phyloP scores from a whole-genome alignment of 192 early-diverging fungal genomes.

The Thamnidium elegans region DNA sequence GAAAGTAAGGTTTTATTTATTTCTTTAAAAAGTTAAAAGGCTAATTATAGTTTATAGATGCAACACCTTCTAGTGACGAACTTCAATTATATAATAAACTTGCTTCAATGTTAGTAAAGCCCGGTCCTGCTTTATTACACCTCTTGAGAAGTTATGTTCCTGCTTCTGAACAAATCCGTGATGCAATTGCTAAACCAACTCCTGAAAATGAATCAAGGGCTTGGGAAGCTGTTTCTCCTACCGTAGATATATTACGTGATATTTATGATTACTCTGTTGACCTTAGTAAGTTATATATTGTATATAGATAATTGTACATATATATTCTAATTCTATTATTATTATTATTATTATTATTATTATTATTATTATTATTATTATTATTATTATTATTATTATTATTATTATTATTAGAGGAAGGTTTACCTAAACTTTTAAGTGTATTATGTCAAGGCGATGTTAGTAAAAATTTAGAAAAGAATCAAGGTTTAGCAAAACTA shows the following conservation, averaged over 20 bases:
- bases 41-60: constrained; percentile 34
- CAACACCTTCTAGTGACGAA: constrained; percentile 64
- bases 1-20: constrained; percentile 47
- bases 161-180: constrained; percentile 71
- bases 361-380: constrained; percentile 5
- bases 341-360: background rate
- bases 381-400: background rate
- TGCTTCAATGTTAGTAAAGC: constrained; percentile 48
- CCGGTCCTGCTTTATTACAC: constrained; percentile 51
- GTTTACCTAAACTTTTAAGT: constrained; percentile 62
- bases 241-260: constrained; percentile 70
- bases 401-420: constrained; percentile 42
- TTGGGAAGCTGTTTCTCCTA: constrained; percentile 83
- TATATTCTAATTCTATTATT: background rate
- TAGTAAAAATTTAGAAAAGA: constrained; percentile 62
- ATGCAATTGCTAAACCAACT: constrained; percentile 84
- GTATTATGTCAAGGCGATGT: constrained; percentile 66
- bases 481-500: constrained; percentile 77
- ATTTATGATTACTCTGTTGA: constrained; percentile 79
- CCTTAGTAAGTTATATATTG: constrained; percentile 57
- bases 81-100: constrained; percentile 56
- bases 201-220: constrained; percentile 84
- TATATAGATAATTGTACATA: constrained; percentile 10
- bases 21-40: constrained; percentile 21
- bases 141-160: constrained; percentile 58